A percentile compares a stretch with the other conserved stretches of the same genome.
phyloP scores from a whole-genome alignment of 306 rosid genomes.

The Neltuma alba region DNA sequence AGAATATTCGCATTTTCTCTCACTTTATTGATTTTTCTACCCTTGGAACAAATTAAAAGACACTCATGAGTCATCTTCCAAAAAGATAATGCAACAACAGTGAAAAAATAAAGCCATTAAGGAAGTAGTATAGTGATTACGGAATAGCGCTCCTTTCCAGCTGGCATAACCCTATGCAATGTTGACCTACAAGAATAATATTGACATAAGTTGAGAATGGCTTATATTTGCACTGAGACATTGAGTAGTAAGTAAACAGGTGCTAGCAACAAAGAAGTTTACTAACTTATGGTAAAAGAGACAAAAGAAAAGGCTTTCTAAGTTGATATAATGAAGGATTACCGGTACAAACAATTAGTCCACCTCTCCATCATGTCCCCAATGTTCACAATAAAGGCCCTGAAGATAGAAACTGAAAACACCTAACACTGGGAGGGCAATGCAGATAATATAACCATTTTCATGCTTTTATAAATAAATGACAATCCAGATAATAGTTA shows the following conservation, averaged over 20 bases:
- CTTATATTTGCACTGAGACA: neutral
- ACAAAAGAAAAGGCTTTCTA: neutral
- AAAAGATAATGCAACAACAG: neutral
- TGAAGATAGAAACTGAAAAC: conserved; percentile 40
- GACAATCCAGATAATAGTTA: conserved; percentile 14
- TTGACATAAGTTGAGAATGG: conserved; percentile 31
- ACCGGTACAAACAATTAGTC: conserved; percentile 90
- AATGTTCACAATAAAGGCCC: conserved; percentile 83
- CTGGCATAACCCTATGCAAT: conserved; percentile 79
- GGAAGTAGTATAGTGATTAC: conserved; percentile 50
- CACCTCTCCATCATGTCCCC: conserved; percentile 98
- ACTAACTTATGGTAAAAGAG: neutral
- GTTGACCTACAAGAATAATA: conserved; percentile 64
- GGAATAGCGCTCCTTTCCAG: conserved; percentile 82
- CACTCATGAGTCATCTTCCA: neutral
- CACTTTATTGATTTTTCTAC: neutral
- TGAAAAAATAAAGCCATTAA: conserved; percentile 10
- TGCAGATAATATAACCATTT: conserved; percentile 3
- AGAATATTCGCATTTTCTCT: neutral
- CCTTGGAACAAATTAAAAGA: neutral
- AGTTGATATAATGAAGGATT: conserved; percentile 32
- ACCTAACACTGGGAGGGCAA: conserved; percentile 14
- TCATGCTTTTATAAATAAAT: neutral
- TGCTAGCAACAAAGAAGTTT: neutral
- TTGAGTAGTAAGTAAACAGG: neutral